A percentile compares a stretch with the other conserved stretches of the same genome.
Evolutionary conservation across 2,329 filamentous ascomycete genomes (phyloP).

Genomic region (Cryphonectria radicalis): DNA sequence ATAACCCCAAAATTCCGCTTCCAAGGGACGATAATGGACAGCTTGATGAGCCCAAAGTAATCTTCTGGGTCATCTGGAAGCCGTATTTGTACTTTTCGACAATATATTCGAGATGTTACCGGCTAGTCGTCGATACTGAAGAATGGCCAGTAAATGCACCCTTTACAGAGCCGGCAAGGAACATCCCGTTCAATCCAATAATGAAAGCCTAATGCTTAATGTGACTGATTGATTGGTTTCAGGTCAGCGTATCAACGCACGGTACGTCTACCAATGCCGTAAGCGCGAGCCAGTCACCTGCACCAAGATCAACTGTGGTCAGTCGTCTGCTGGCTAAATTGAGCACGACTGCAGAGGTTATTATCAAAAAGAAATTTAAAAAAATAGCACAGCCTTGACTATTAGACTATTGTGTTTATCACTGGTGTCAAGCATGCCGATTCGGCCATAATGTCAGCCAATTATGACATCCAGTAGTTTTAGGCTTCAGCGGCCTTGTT

Average conservation of each 20-base stretch:
- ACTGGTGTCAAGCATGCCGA: neutral
- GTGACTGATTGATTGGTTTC: neutral
- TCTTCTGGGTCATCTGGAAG: conserved; percentile 31
- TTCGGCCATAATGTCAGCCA: neutral
- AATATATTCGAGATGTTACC: conserved; percentile 26
- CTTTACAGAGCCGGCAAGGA: neutral
- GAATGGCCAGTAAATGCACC: neutral
- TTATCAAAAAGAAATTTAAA: neutral
- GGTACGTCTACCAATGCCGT: neutral
- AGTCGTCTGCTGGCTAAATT: conserved; percentile 29
- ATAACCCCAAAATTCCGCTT: conserved; percentile 30
- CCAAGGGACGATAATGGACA: conserved; percentile 34
- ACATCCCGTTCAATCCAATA: neutral
- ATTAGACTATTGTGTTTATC: neutral
- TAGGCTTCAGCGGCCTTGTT: neutral
- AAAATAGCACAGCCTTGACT: neutral
- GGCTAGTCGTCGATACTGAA: conserved; percentile 25
- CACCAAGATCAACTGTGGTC: conserved; percentile 19
- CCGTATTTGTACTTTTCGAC: conserved; percentile 33
- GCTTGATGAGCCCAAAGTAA: conserved; percentile 33
- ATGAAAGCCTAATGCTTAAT: neutral
- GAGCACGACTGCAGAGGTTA: conserved; percentile 4
- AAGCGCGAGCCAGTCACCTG: conserved; percentile 31
- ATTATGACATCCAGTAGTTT: neutral
- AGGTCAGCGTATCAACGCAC: neutral